Conservation (phyloP, 129 eudicot species). For the Helianthus tuberosus region DNA sequence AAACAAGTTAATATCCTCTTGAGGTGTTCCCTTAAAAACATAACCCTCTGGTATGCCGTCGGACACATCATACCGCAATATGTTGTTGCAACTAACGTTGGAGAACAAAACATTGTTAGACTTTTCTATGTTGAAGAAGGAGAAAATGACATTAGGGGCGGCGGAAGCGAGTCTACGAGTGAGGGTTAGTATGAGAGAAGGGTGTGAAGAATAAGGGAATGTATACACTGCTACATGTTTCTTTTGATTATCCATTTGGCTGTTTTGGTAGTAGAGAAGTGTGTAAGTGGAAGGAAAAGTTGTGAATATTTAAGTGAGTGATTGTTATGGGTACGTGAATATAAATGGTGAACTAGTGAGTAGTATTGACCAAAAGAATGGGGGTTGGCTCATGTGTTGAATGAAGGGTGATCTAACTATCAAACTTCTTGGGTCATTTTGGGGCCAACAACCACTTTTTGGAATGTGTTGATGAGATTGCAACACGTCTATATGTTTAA, state of each 20-base stretch:
- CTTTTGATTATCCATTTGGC: not conserved
- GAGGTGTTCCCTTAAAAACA: conserved; percentile 42
- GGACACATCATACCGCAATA: conserved; percentile 41
- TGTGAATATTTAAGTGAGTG: not conserved
- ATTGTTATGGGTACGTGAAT: not conserved
- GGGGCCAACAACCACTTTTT: not conserved
- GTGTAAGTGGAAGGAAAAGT: not conserved
- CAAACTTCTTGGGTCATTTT: not conserved
- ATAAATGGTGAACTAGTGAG: not conserved
- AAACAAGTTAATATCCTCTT: conserved; percentile 57
- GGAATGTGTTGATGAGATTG: not conserved
- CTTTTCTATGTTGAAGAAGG: conserved; percentile 45
- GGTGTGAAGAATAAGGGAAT: conserved; percentile 69
- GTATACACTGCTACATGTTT: conserved; percentile 56
- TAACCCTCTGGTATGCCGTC: conserved; percentile 59
- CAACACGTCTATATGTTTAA: not conserved
- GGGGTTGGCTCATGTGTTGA: conserved; percentile 11
- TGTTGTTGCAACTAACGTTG: conserved; percentile 14
- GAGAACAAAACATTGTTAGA: conserved; percentile 40
- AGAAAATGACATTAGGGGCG: conserved; percentile 42
- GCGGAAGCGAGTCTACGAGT: conserved; percentile 47
- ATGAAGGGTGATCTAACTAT: not conserved
- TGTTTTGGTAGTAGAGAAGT: too few species aligned
- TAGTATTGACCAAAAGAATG: not conserved
- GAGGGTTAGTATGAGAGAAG: conserved; percentile 48